Evolutionary conservation across 202 grass and related monocot genomes (phyloP).

Genomic region (Hordeum pubiflorum): DNA sequence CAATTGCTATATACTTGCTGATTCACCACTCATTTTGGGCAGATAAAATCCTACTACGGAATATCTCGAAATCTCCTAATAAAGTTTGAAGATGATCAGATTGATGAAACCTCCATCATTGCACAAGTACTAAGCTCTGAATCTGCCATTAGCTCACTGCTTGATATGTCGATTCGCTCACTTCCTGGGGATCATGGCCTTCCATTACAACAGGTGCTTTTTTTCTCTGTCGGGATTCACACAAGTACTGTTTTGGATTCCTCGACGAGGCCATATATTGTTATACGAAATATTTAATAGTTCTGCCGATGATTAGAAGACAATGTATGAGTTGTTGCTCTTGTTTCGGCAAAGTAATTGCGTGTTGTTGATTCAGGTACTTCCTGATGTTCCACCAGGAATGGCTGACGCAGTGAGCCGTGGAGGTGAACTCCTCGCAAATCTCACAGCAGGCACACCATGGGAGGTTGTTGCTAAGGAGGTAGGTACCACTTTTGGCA

Average conservation of each 20-base stretch:
- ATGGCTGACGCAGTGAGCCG: slow-evolving; percentile 89
- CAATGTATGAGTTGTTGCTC: neutral
- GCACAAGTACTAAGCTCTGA: slow-evolving; percentile 81
- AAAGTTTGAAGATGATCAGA: slow-evolving; percentile 93
- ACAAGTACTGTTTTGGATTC: neutral
- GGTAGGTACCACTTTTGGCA: slow-evolving; percentile 65
- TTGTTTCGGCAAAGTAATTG: slow-evolving; percentile 14
- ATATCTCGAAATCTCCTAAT: slow-evolving; percentile 87
- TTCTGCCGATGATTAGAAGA: neutral
- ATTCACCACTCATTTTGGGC: neutral
- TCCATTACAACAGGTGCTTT: slow-evolving; percentile 77
- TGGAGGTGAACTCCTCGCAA: slow-evolving; percentile 68
- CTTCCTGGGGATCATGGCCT: slow-evolving; percentile 85
- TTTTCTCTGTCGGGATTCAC: neutral
- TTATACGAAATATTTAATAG: neutral
- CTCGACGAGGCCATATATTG: neutral
- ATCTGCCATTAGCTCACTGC: slow-evolving; percentile 74
- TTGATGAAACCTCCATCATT: slow-evolving; percentile 85
- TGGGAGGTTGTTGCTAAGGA: slow-evolving; percentile 86
- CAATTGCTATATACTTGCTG: neutral
- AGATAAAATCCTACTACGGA: slow-evolving; percentile 97
- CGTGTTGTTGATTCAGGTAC: slow-evolving; percentile 40
- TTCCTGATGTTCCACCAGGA: slow-evolving; percentile 87
- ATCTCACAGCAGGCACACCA: slow-evolving; percentile 72
- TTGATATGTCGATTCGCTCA: slow-evolving; percentile 84